phyloP scores from a whole-genome alignment of 768 basidiomycete species.

The Auriculariales sp. region DNA sequence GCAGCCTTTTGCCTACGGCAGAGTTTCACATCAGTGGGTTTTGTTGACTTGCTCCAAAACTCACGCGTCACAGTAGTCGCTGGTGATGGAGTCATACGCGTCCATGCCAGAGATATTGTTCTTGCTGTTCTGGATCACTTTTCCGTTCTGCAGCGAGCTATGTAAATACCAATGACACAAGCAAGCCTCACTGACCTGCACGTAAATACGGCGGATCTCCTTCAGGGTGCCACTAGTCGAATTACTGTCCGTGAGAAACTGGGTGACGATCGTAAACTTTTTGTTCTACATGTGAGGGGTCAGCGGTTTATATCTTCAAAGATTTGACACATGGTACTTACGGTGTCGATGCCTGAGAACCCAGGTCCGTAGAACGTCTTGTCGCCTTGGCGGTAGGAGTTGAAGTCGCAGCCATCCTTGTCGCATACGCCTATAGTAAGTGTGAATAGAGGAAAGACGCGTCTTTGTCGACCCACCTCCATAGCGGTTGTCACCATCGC shows the following conservation, averaged over 20 bases:
- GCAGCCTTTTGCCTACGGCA: conserved; percentile 30
- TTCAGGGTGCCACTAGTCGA: conserved; percentile 31
- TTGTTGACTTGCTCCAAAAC: too few relatives aligned
- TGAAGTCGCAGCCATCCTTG: conserved; percentile 46
- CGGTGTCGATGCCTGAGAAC: conserved; percentile 10
- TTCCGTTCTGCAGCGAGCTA: too few relatives aligned
- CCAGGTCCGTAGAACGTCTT: conserved; percentile 13
- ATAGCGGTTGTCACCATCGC: conserved; percentile 22
- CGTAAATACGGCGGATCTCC: conserved; percentile 41
- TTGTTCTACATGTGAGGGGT: too few relatives aligned
- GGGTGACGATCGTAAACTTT: conserved; percentile 42
- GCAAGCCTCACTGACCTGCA: too few relatives aligned
- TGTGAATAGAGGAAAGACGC: too few relatives aligned
- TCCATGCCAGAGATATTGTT: conserved; percentile 29
- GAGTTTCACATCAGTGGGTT: too few relatives aligned
- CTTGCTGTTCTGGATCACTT: conserved; percentile 35
- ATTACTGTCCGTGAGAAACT: conserved; percentile 35
- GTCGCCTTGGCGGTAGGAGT: conserved; percentile 42
- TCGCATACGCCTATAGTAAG: conserved; percentile 34
- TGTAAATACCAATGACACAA: too few relatives aligned
- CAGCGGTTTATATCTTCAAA: too few relatives aligned
- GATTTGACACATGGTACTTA: too few relatives aligned
- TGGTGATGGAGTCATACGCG: conserved; percentile 32
- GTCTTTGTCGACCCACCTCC: too few relatives aligned
- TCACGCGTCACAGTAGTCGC: too few relatives aligned